These are phyloP conservation scores for Backusella australiensis DNA, from an alignment of 192 early-diverging fungal species.

Conservation along the genomic window DNA sequence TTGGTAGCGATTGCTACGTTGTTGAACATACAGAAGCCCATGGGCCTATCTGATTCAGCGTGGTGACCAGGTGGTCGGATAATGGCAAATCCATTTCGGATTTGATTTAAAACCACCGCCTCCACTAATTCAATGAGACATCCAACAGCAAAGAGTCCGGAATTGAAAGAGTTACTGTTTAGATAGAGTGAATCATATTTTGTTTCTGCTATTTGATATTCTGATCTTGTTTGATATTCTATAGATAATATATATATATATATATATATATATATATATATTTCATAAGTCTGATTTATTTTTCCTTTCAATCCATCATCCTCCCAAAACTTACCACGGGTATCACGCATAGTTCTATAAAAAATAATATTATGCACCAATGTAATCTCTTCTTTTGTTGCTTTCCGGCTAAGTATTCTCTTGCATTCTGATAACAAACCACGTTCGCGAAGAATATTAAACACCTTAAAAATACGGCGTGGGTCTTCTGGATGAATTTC, in stretches of 20 bases:
- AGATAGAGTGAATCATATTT: constrained; percentile 70
- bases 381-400: constrained; percentile 45
- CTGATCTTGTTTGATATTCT: neutral
- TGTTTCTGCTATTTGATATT: constrained; percentile 32
- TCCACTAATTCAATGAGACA: constrained; percentile 71
- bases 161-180: constrained; percentile 58
- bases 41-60: constrained; percentile 69
- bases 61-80: constrained; percentile 95
- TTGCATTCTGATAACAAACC: constrained; percentile 47
- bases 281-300: neutral
- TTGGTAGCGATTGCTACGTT: constrained; percentile 85
- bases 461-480: constrained; percentile 67
- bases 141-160: constrained; percentile 72
- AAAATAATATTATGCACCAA: constrained; percentile 54
- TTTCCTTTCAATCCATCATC: neutral
- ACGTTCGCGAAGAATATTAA: constrained; percentile 46
- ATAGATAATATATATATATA: neutral
- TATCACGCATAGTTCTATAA: constrained; percentile 42
- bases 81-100: constrained; percentile 82
- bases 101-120: constrained; percentile 59
- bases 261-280: neutral
- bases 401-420: constrained; percentile 43
- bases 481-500: constrained; percentile 78
- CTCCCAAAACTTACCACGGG: constrained; percentile 32
- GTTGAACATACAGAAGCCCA: constrained; percentile 90